phyloP scores from a whole-genome alignment of 192 early-diverging fungal species.

The Entomortierella chlamydospora region DNA sequence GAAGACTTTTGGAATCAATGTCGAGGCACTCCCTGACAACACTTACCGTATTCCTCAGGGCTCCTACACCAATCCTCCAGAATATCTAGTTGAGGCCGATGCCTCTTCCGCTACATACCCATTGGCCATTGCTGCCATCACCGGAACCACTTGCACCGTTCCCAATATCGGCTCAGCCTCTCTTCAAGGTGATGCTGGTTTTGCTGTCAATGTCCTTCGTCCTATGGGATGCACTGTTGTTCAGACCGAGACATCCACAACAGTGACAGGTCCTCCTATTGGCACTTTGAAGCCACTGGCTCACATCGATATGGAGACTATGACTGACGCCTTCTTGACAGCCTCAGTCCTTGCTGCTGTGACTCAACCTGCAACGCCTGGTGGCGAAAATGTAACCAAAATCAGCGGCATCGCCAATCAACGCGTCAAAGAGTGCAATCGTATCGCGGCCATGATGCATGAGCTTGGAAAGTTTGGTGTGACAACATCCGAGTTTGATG shows the following conservation, averaged over 20 bases:
- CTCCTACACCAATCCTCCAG: slow-evolving; percentile 83
- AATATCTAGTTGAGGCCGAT: slow-evolving; percentile 95
- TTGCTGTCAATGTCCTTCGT: slow-evolving; percentile 89
- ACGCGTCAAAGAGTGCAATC: slow-evolving; percentile 98
- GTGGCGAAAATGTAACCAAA: slow-evolving; percentile 72
- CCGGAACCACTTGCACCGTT: slow-evolving; percentile 87
- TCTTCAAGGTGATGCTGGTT: slow-evolving; percentile 92
- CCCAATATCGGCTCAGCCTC: slow-evolving; percentile 94
- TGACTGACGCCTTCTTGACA: slow-evolving; percentile 99
- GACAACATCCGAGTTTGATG: slow-evolving; percentile 79
- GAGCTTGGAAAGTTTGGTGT: slow-evolving; percentile 95
- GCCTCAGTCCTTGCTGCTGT: slow-evolving; percentile 93
- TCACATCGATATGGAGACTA: slow-evolving; percentile 95
- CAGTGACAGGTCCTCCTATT: slow-evolving; percentile 85
- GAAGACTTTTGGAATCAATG: slow-evolving; percentile 89
- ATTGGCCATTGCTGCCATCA: slow-evolving; percentile 95
- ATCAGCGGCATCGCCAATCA: slow-evolving; percentile 98
- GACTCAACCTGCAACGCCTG: slow-evolving; percentile 62
- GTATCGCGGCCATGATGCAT: slow-evolving; percentile 95
- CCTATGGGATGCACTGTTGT: slow-evolving; percentile 94
- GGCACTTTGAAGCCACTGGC: slow-evolving; percentile 78
- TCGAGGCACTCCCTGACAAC: slow-evolving; percentile 79
- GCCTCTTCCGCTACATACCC: slow-evolving; percentile 98
- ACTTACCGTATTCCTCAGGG: slow-evolving; percentile 86
- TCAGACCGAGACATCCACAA: slow-evolving; percentile 91